Evolutionary conservation across 495 filamentous ascomycete species (phyloP), one percentile per base, ranked within the genome.

Genomic region (Podospora pseudoanserina): DNA sequence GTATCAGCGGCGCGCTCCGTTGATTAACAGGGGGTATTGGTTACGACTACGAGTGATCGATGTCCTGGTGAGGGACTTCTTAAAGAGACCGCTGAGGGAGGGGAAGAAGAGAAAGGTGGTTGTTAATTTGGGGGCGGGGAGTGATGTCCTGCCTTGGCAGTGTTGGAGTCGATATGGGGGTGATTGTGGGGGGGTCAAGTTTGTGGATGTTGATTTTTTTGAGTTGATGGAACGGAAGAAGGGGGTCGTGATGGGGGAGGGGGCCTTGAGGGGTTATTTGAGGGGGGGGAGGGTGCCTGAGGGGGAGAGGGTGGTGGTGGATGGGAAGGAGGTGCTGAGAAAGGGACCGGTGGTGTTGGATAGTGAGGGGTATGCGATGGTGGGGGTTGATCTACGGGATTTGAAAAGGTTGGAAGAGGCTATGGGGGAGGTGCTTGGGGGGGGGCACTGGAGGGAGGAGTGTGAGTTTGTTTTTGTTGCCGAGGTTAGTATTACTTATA

Each of bases 401-500:
- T 78, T 92, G 3, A 69, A 77, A 19, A 81, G 77, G 28, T 81
- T 97, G 7, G 79, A 87, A 57, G 68, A 79, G 20, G 80, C 86
- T 23, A 77, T 97, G 44, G 82, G 79, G 23, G 74, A 69, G 4
- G 81, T 87, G 55, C 68, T 91, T 15, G 65, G 72, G n/a, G 71
- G 65, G 20, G 80, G 89, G 32, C 74, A 88, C 34, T 32, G 30
- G 30, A 69, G 81, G 3, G 80, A 84, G 4, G 79, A 84, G 3
- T 88, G 85, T 67, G 78, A 82, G 11, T 81, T 97, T 13, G 86
- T 97, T 64, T 95, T 92, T 73, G 85, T 91, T 3, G 93, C 92
- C 0, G 94, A 97, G 77, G 93, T 97, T 5, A 96, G 92, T 5
- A 83, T 96, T 39, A 93, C 93, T 1, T 97, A 97, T 71, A 97